Base-by-base conservation (phyloP, 108 stramenopile species). In the Seminavis robusta region DNA sequence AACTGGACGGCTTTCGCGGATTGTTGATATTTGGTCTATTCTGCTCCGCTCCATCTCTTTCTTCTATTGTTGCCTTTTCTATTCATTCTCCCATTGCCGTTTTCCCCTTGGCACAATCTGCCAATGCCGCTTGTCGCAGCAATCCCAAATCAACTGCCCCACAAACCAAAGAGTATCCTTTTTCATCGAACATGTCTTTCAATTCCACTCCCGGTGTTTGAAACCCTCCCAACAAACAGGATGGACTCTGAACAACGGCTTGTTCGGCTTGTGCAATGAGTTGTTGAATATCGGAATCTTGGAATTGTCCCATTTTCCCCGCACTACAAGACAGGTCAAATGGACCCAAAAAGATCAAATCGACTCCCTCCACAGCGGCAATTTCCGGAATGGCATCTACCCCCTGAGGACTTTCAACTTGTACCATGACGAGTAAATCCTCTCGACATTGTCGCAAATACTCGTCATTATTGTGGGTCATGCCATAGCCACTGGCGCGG, bases 301-400 rank as follows among this genome's bases (percentile, higher is more conserved):
- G 31, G 31, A 61, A 69, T 19, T 62, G 59, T 9, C 67, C 67
- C 48, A 61, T 62, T 40, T 61, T 52, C 1, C 61, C 61, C 6
- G 62, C 55, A 19, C 60, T 61, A n/a, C 46, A 47, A 8, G 67
- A 69, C 17, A 69, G 51, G 47, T 69, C 67, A 23, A 69, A 46
- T 19, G 67, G 67, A 7, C 67, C 67, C 10, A 69, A 16, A 53
- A 69, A 62, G 51, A 69, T 69, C 15, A 27, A 46, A 47, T 69
- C 67, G 10, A 69, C 33, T 2, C 67, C 67, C 29, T 45, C 41
- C 48, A 69, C 67, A 2, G 28, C 9, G 16, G 50, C 49, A 16
- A 69, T 69, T 17, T 53, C 61, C 9, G 42, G 33, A 21, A 69
- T 69, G 3, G 47, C 48, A 9, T 31, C 42, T 19, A 69, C 52